Evolutionary conservation across 2,329 filamentous ascomycete genomes (phyloP).

Genomic region (Davidsoniella virescens): DNA sequence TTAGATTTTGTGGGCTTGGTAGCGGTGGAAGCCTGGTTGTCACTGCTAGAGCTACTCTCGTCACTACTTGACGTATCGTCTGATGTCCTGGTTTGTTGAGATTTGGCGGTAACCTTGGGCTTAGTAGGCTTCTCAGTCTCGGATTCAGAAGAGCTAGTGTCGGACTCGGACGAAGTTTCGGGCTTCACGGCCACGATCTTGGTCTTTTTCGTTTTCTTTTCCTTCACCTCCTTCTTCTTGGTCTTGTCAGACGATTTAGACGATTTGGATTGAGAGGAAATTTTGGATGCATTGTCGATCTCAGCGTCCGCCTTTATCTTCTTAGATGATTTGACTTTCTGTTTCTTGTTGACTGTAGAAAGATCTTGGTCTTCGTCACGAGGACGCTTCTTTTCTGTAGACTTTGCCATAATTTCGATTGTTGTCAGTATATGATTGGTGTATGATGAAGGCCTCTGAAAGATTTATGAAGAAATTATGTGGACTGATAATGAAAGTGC

Average conservation of each 20-base stretch:
- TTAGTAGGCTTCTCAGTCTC: conserved; percentile 18
- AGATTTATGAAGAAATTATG: too few species aligned
- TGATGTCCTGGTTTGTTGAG: too few species aligned
- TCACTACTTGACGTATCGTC: too few species aligned
- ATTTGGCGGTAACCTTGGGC: conserved; percentile 13
- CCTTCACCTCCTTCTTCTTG: conserved; percentile 21
- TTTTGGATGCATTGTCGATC: conserved; percentile 18
- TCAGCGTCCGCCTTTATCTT: conserved; percentile 15
- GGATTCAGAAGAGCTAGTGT: conserved; percentile 13
- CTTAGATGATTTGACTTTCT: conserved; percentile 28
- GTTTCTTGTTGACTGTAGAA: conserved; percentile 30
- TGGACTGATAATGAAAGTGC: too few species aligned
- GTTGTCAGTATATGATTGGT: neutral
- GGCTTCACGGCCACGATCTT: conserved; percentile 11
- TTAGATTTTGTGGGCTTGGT: conserved; percentile 26
- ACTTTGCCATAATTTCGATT: conserved; percentile 15
- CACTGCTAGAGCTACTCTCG: too few species aligned
- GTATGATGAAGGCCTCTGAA: too few species aligned
- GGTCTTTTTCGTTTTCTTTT: conserved; percentile 15
- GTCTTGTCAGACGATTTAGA: conserved; percentile 23
- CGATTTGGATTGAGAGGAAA: conserved; percentile 24
- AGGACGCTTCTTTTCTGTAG: conserved; percentile 27
- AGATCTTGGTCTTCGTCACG: conserved; percentile 27
- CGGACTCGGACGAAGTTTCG: conserved; percentile 16
- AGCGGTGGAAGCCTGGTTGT: conserved; percentile 15